Base-by-base conservation (phyloP, 768 basidiomycete genomes). In the Leccinum obscurum region DNA sequence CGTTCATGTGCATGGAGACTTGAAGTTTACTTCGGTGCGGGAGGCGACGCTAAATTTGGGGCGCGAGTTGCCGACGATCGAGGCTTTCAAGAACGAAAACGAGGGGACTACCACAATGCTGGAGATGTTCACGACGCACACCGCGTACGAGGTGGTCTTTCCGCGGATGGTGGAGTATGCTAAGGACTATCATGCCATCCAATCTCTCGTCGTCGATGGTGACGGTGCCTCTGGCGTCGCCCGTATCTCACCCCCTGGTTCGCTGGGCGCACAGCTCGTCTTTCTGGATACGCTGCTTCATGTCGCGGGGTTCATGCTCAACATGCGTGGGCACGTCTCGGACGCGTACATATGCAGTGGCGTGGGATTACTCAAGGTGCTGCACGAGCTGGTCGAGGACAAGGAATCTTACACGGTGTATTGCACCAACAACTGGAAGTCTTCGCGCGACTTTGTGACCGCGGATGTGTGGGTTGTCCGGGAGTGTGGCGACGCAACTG, bases 211-310 rank as follows among this genome's bases (percentile, higher is more conserved):
- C 6, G 75, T 90, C 57, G 74, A 78, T 54, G 55, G 77, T 2
- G 74, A 78, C 57, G 79, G 78, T 13, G 75, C 79, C 71, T 81
- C 83, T 62, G 86, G 81, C 3, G 78, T 77, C 62, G 89, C 86
- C 2, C 70, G 72, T 1, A 70, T 88, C 26, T 66, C 72, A 28
- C 72, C 87, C 14, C 80, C 81, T 1, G 64, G 66, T 28, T 63
- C 69, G 13, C 83, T 80, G 61, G 74, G 77, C 10, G 72, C 77
- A 3, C 80, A 86, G 61, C 83, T 85, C 6, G 68, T 88, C 26
- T 88, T 90, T 72, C 75, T 83, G 59, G 89, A 91, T 62, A 83
- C 86, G 0, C 75, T 91, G 32, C 74, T 90, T 32, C 90, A 91
- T 59, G 79, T 83, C 39, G 83, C 88, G 0, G 90, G 90, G 3